These are phyloP conservation scores for Herpotrichia juniperi DNA, from an alignment of 2,329 filamentous ascomycete species.

Conservation along the genomic window DNA sequence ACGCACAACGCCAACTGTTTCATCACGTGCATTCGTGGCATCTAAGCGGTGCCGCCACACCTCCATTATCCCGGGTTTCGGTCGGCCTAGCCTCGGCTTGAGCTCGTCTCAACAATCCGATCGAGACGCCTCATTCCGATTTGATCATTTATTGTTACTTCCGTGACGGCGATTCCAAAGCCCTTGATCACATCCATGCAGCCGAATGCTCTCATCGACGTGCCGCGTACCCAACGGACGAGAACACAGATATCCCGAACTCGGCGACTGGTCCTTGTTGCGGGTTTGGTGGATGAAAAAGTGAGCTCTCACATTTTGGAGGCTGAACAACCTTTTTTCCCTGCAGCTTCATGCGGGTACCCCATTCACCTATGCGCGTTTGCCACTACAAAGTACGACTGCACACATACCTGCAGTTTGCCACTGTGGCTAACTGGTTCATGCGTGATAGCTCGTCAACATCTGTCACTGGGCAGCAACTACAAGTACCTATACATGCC, in stretches of 20 bases:
- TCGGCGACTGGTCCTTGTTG: neutral
- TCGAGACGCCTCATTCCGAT: neutral
- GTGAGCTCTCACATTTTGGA: constrained; percentile 4
- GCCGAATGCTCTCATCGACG: neutral
- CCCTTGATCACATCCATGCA: neutral
- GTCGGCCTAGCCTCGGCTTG: neutral
- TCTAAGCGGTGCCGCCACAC: neutral
- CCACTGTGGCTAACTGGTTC: neutral
- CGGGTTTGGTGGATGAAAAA: neutral
- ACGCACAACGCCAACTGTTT: neutral
- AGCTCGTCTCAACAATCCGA: neutral
- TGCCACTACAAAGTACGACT: neutral
- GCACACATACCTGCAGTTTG: neutral
- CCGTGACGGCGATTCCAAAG: neutral
- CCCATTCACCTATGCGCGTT: neutral
- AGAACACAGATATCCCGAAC: neutral
- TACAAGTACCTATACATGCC: no score
- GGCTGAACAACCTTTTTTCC: neutral
- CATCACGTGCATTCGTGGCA: neutral
- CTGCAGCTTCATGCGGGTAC: constrained; percentile 1
- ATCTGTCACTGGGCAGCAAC: no score
- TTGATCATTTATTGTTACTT: neutral
- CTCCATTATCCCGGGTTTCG: neutral
- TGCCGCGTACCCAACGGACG: neutral
- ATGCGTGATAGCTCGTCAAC: neutral